Evolutionary conservation across 148 eudicot species (phyloP).

Genomic region (Amaranthus cruentus): DNA sequence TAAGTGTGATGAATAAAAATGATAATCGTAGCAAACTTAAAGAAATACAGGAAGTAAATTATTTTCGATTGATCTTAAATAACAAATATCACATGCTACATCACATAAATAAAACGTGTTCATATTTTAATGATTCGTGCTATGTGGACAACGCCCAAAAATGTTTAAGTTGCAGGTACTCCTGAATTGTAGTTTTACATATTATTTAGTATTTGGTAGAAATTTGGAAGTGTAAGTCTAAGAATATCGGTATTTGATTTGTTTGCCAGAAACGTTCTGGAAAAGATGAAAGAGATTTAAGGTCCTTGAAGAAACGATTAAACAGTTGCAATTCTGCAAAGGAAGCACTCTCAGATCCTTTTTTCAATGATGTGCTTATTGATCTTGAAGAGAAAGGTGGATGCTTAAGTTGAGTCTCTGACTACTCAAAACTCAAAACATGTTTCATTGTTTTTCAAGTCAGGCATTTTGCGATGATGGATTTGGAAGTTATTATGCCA

Average conservation of each 20-base stretch:
- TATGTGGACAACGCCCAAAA: neutral
- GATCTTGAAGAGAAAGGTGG: constrained; percentile 20
- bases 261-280: constrained; percentile 55
- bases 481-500: too few species aligned
- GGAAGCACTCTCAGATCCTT: constrained; percentile 63
- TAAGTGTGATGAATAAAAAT: too few species aligned
- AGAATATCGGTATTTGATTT: neutral
- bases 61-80: too few species aligned
- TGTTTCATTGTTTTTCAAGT: too few species aligned
- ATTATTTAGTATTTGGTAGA: neutral
- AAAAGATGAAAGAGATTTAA: constrained; percentile 72
- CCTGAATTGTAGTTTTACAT: neutral
- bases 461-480: too few species aligned
- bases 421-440: too few species aligned
- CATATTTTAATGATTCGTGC: too few species aligned
- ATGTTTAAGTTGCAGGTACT: neutral
- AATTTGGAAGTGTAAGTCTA: neutral
- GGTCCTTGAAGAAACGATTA: constrained; percentile 74
- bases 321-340: constrained; percentile 63
- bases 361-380: constrained; percentile 52
- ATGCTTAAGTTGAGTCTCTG: neutral
- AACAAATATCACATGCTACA: too few species aligned
- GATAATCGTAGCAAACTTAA: too few species aligned
- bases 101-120: too few species aligned
- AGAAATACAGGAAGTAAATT: too few species aligned